Evolutionary conservation across 352 stramenopile genomes (phyloP).

Genomic region (Globisporangium solare): DNA sequence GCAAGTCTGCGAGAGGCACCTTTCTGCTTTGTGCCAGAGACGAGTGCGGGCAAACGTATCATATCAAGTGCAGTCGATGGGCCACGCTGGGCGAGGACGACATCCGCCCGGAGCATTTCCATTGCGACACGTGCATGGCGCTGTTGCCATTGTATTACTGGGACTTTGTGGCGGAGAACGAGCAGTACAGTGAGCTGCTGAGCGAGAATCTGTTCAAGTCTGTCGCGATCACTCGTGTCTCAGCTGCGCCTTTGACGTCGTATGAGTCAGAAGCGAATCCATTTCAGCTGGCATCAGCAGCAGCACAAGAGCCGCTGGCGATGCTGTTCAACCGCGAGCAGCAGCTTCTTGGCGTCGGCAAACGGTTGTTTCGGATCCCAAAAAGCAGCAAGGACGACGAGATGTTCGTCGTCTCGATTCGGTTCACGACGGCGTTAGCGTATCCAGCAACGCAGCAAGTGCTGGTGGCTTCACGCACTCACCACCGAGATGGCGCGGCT

Average conservation of each 20-base stretch:
- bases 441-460: constrained; percentile 35
- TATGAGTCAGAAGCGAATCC: neutral
- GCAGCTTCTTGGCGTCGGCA: constrained; percentile 42
- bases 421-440: constrained; percentile 16
- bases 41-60: constrained; percentile 54
- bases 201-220: constrained; percentile 48
- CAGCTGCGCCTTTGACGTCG: neutral
- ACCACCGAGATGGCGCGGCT: no score
- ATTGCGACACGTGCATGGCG: constrained; percentile 40
- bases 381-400: constrained; percentile 47
- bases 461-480: neutral
- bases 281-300: neutral
- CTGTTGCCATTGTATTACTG: constrained; percentile 39
- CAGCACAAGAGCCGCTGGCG: constrained; percentile 9
- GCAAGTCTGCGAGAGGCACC: constrained; percentile 14
- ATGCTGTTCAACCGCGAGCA: constrained; percentile 37
- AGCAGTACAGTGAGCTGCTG: constrained; percentile 29
- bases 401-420: constrained; percentile 40
- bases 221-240: constrained; percentile 22
- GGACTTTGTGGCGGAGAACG: constrained; percentile 62
- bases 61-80: constrained; percentile 70
- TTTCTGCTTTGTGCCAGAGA: constrained; percentile 45
- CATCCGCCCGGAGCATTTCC: constrained; percentile 27
- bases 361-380: constrained; percentile 39
- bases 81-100: constrained; percentile 25